Percentiles rank a stretch among this genome's conserved stretches.
phyloP scores from a whole-genome alignment of 106 monocot species.

The Cymbidium sinense region DNA sequence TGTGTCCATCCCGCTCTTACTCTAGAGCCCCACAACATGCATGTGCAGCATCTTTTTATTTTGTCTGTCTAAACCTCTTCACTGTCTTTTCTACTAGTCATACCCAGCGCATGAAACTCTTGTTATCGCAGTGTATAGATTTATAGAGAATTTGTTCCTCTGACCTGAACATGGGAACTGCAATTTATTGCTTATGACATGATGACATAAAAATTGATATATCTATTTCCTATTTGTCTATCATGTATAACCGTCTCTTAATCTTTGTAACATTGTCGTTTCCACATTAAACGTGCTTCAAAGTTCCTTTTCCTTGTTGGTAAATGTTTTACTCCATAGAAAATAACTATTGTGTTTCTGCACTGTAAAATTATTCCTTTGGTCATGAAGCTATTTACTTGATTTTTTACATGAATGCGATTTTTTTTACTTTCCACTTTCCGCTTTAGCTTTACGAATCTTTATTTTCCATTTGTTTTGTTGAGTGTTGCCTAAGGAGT shows the following conservation, averaged over 20 bases:
- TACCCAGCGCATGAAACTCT: not conserved
- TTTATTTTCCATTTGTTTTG: too few relatives aligned
- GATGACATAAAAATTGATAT: too few relatives aligned
- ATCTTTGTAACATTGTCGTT: not conserved
- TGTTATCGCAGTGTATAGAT: too few relatives aligned
- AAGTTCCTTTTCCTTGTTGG: not conserved
- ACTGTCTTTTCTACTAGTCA: not conserved
- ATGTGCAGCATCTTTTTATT: not conserved
- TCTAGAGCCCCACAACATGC: too few relatives aligned
- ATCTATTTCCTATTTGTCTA: not conserved
- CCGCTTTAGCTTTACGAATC: too few relatives aligned
- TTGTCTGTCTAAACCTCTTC: not conserved
- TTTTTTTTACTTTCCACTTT: too few relatives aligned
- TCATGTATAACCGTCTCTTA: not conserved
- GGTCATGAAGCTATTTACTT: not conserved
- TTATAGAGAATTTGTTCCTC: too few relatives aligned
- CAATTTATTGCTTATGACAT: too few relatives aligned
- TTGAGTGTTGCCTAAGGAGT: too few relatives aligned
- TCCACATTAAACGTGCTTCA: not conserved
- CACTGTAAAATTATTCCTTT: not conserved
- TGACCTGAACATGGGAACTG: too few relatives aligned
- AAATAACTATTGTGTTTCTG: not conserved
- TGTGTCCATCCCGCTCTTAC: not conserved
- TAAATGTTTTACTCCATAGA: not conserved
- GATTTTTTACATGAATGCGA: not conserved